Conservation (phyloP, 192 early-diverging fungal genomes). For the Linnemannia elongata region DNA sequence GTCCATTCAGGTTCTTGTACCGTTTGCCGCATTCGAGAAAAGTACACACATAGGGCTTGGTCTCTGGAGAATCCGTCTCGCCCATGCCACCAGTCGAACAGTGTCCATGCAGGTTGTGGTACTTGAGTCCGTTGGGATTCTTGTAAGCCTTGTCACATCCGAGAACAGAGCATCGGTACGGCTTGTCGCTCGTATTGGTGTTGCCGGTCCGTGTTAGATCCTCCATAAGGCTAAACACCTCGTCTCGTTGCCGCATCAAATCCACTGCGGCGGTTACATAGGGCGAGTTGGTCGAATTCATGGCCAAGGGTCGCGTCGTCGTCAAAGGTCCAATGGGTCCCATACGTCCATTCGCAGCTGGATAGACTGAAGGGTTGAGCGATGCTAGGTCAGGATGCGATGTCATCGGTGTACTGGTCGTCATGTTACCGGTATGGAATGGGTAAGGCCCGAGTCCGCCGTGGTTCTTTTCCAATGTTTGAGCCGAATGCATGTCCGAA, state of each 20-base stretch:
- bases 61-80: slow-evolving; percentile 23
- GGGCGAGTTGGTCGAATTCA: slow-evolving; percentile 54
- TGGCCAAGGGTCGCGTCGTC: slow-evolving; percentile 69
- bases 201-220: slow-evolving; percentile 19
- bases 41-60: slow-evolving; percentile 76
- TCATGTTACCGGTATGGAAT: neutral
- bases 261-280: slow-evolving; percentile 13
- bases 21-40: slow-evolving; percentile 72
- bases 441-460: neutral
- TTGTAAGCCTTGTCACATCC: slow-evolving; percentile 98
- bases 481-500: neutral
- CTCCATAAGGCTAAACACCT: slow-evolving; percentile 38
- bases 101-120: slow-evolving; percentile 97
- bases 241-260: slow-evolving; percentile 33
- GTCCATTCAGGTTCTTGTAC: slow-evolving; percentile 86
- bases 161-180: slow-evolving; percentile 87
- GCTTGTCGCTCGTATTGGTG: slow-evolving; percentile 69
- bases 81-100: slow-evolving; percentile 63
- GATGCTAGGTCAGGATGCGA: neutral
- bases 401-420: neutral
- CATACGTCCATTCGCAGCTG: neutral
- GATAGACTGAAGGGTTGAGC: neutral
- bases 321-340: neutral
- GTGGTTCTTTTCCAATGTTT: neutral
- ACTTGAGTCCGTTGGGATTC: slow-evolving; percentile 98